Base-by-base conservation (phyloP, 2,329 filamentous ascomycete species). In the Fusarium chaquense region DNA sequence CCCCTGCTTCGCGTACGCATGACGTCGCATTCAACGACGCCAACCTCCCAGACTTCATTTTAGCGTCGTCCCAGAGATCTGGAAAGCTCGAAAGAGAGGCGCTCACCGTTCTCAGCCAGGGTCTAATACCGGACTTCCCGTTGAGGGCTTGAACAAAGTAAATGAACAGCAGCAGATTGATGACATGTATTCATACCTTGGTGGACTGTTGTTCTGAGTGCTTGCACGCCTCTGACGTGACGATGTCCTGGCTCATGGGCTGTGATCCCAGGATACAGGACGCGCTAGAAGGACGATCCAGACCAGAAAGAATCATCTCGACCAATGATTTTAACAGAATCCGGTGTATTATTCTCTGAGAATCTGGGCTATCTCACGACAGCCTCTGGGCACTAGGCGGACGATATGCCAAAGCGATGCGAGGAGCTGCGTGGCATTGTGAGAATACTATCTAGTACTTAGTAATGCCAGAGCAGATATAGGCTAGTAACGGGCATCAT, bases 61-160 rank as follows among this genome's bases (percentile, higher is more conserved):
- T 75, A 75, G 73, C 71, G 73, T 62, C 69, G 69, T 73, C 73
- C 73, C 73, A 64, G 65, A 57, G 71, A 75, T 75, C 73, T 75
- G 73, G 73, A 62, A 75, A 73, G 60, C 58, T 57, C 55, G 62
- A 62, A 58, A 58, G 56, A 68, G 65, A 60, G 58, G 59, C 53
- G 44, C 58, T 58, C 64, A 61, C 62, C 65, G 63, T 70, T 62
- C 53, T 41, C 20, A 55, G 36, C 66, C 58, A 62, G 69, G 71
- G 67, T 45, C 47, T 52, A n/a, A 58, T 43, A 62, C 44, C 57
- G 40, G 44, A 52, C 51, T 36, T 65, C 24, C 41, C 47, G 63
- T 54, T 44, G 49, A 63, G 40, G 61, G 51, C 44, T 62, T 22
- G 47, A 43, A 43, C 52, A 68, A 64, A 70, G 69, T 70, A 45